Evolutionary conservation across 2,329 filamentous ascomycete species (phyloP), one percentile per base, ranked within the genome.

Genomic region (Cytospora piceicola): DNA sequence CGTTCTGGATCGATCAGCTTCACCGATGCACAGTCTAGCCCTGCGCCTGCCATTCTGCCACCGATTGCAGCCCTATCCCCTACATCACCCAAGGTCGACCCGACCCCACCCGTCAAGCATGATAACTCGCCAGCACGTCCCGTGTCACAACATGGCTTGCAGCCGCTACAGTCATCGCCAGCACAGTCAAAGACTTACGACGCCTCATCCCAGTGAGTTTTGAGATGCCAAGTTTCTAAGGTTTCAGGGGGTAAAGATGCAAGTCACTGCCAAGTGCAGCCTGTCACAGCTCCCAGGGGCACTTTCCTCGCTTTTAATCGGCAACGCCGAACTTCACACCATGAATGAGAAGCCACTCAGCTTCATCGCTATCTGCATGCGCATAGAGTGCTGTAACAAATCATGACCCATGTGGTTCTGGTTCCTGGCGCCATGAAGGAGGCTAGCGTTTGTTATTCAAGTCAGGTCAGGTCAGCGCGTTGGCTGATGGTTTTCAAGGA

Each of bases 101-200:
- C 88, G 59, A 86, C 84, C 20, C 87, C 88, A 29, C 88, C 87
- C 2, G 79, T 86, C 69, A 88, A 90, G 77, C 78, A 80, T 51
- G 69, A 75, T 4, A 78, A 81, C 63, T 42, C 55, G 42, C 66
- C 59, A 51, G 51, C 36, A 46, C 59, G 66, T 24, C 66, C 66
- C 4, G 52, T 63, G 27, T 63, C 63, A 24, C 66, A 59, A 32
- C 51, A 60, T 46, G 58, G 34, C 63, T 29, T 49, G 39, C 51
- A 62, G 32, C 39, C 39, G 15, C 39, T 60, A 20, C 34, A 57
- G 14, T 61, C 63, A 11, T 65, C 63, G 2, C 63, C 63, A 12
- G 11, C 61, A 29, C 63, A 61, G 52, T 27, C 63, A 24, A 49
- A 49, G 36, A 20, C 27, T 29, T 30, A 36, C 36, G 24, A 24